Base-by-base conservation (phyloP, 2,329 filamentous ascomycete genomes). In the Paraphoma sp. region DNA sequence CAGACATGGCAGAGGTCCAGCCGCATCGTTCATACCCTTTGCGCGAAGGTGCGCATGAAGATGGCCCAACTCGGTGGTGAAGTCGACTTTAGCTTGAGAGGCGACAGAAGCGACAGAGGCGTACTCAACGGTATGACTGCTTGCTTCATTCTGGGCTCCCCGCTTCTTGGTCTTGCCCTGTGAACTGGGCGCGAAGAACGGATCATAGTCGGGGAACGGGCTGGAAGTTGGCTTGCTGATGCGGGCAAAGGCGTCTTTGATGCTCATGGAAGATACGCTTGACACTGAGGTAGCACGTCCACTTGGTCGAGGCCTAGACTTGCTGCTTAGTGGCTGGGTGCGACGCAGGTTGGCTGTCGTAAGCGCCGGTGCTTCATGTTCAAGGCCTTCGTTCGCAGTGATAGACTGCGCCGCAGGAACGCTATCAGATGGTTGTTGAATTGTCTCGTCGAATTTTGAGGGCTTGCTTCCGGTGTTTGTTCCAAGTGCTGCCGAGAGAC, bases 21-120 rank as follows among this genome's bases (percentile, higher is more conserved):
- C 45, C 7, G 48, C 42, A 9, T 56, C 33, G 44, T 63, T 61
- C 4, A 43, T 45, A 6, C 10, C 47, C 36, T 54, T 52, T 62
- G 59, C 68, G 1, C 45, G 36, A 2, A 58, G 44, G 38, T 68
- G 56, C 0, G 53, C 11, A 8, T 58, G 30, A 0, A 73, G 53
- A 47, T 72, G 65, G 2, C 52, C 54, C 4, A 17, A 44, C 47
- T 75, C 73, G 16, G 64, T 54, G n/a, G 60, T 48, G 56, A 74
- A 75, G 55, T 75, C 69, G 40, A 75, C 56, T 8, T 60, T 51
- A 1, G 55, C 51, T 17, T 63, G 67, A 1, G 57, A 38, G 1
- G 54, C 57, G 6, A 9, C 17, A 1, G 57, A 38, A 1, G 54
- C 57, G 6, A 9, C 17, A 48, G 60, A 73, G 11, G 47, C 42